phyloP scores from a whole-genome alignment of 495 filamentous ascomycete species.

The Alectoria sarmentosa region DNA sequence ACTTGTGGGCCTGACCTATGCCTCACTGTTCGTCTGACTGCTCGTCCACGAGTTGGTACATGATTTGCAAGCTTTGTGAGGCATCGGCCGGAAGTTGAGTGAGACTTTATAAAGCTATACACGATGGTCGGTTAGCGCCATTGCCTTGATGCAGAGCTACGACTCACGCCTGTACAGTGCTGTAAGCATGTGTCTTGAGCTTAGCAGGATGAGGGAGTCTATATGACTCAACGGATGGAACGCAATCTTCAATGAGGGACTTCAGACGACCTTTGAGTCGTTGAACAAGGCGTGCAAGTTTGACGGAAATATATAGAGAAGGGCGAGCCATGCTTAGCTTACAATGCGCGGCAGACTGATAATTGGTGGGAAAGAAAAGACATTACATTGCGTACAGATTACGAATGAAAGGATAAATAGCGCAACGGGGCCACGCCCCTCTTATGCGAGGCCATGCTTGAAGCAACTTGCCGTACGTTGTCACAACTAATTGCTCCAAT shows the following conservation, averaged over 20 bases:
- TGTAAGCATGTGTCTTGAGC: conserved; percentile 10
- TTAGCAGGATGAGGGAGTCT: background rate
- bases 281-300: conserved; percentile 24
- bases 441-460: conserved; percentile 10
- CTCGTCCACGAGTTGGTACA: background rate
- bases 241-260: conserved; percentile 11
- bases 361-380: background rate
- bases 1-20: conserved; percentile 2
- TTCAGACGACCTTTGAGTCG: conserved; percentile 23
- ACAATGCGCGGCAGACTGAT: background rate
- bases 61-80: background rate
- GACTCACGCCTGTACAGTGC: conserved; percentile 5
- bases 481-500: background rate
- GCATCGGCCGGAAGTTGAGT: background rate
- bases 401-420: background rate
- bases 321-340: conserved; percentile 17
- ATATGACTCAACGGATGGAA: conserved; percentile 1
- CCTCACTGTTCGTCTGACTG: too few relatives aligned
- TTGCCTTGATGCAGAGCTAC: background rate
- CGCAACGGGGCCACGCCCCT: conserved; percentile 3
- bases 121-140: conserved; percentile 4
- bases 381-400: conserved; percentile 5
- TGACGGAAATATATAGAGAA: conserved; percentile 23
- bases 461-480: background rate
- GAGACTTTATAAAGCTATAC: background rate